Base-by-base conservation (phyloP, 1,139 yeast genomes). In the Yamadazyma diospyri region DNA sequence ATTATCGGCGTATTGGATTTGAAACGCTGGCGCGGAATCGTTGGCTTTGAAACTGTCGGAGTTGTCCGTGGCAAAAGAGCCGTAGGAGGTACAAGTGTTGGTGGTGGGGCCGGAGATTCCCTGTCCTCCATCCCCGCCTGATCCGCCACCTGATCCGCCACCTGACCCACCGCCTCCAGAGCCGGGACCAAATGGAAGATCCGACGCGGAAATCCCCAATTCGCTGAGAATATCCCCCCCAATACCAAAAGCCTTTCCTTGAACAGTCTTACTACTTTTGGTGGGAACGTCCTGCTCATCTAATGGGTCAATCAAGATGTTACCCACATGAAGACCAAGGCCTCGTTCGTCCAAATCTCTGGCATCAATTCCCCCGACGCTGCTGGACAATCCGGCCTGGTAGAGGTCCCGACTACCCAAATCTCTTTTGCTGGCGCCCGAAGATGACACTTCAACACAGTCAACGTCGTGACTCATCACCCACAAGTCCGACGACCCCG, bases 1-100 rank as follows among this genome's bases (percentile, higher is more conserved):
- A 35, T 71, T 79, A 36, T 58, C 59, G 20, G 80, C 89, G 47
- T 85, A 85, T 19, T 58, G 39, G 45, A 82, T 82, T 31, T 29
- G 12, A 40, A 69, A 69, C 1, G 40, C 38, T 2, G 59, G 53
- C 3, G 67, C 67, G 2, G 69, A 48, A 29, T 35, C 18, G 43
- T 68, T 69, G 25, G 40, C 34, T n/a, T 48, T 43, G 51, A 63
- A 67, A 2, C 66, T 33, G 30, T 48, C 51, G 4, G 71, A 63
- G 5, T 43, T 40, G 2, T 41, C 59, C 12, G 69, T 63, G 36
- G 57, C 49, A 45, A 67, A 67, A 2, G 72, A 60, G 2, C 75
- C 75, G 37, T 55, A 54, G 5, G 49, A 33, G 2, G 71, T 62
- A 45, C 73, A 68, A 2, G 61, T 47, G 32, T 51, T 51, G 13